These are phyloP conservation scores for Schizosaccharomyces octosporus DNA, from an alignment of 805 yeast genomes.

Conservation along the genomic window DNA sequence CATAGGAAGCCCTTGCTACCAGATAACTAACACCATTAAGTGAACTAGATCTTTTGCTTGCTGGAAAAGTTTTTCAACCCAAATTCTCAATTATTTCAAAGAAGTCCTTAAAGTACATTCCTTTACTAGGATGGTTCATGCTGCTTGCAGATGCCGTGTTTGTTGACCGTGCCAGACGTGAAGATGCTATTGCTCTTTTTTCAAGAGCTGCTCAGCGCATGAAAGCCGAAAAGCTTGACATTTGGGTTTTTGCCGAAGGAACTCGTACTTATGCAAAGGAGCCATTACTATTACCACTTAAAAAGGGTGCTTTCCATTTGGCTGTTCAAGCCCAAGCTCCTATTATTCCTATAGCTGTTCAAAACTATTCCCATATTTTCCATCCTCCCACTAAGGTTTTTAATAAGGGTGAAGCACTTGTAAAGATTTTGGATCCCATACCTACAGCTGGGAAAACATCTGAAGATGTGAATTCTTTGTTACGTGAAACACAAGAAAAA, in stretches of 20 bases:
- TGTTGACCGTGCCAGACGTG: conserved; percentile 56
- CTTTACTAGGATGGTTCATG: conserved; percentile 93
- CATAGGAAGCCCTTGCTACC: neutral
- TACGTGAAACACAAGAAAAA: conserved; percentile 26
- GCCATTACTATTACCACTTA: conserved; percentile 60
- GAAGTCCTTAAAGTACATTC: conserved; percentile 55
- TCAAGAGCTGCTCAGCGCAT: conserved; percentile 40
- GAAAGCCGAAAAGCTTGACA: conserved; percentile 38
- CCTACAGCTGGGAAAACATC: conserved; percentile 42
- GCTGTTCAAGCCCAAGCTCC: conserved; percentile 86
- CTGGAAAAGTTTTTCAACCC: conserved; percentile 67
- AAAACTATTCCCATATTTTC: conserved; percentile 59
- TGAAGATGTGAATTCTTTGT: conserved; percentile 42
- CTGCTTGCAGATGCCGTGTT: conserved; percentile 70
- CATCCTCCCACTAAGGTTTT: conserved; percentile 37
- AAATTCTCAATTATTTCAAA: conserved; percentile 86
- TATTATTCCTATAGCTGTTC: conserved; percentile 63
- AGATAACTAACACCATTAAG: conserved; percentile 7
- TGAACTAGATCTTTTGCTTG: conserved; percentile 48
- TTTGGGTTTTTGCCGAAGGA: conserved; percentile 92
- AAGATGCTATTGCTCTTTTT: conserved; percentile 51
- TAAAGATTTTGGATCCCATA: conserved; percentile 65
- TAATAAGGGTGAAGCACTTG: conserved; percentile 37
- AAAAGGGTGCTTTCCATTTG: conserved; percentile 93
- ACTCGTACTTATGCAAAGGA: conserved; percentile 59